Base-by-base conservation (phyloP, 768 basidiomycete genomes). In the Termitomyces sp. region DNA sequence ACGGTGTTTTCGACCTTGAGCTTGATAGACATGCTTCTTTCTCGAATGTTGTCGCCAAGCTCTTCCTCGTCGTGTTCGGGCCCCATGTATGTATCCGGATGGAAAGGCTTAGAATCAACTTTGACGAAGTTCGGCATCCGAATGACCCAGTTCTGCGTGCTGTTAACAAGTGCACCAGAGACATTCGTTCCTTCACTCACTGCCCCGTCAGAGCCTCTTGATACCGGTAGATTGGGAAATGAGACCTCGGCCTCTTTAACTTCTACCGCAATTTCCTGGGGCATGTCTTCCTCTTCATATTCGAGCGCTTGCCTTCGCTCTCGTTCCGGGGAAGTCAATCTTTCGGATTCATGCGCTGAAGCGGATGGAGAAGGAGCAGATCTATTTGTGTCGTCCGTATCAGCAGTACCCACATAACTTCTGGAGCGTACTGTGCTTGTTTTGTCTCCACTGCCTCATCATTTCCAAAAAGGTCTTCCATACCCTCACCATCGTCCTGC, bases 121-220 rank as follows among this genome's bases (percentile, higher is more conserved):
- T 89, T 87, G 56, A 99, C 86, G 67, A 92, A 97, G 67, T 91
- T 92, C n/a, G 96, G 97, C 69, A 97, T 84, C 41, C 92, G 86
- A 54, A 96, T 84, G 52, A 94, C 88, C 95, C 95, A 98, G 63
- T 87, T 85, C 92, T 93, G 58, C 40, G 23, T 17, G 17, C 56
- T 41, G 17, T 59, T 35, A n/a, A 29, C n/a, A 21, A 21, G 0
- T 12, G 25, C 40, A 34, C 5, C 2, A 32, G 4, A 42, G 17
- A 46, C 14, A 17, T 29, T 37, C n/a, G 23, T 41, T n/a, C 7
- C n/a, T 43, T 23, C 14, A 66, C 85, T 75, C 69, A 95, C 95
- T 67, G 89, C 82, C 54, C 86, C 87, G 68, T 95, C 89, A 57
- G 90, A 88, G 61, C 85, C 86, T 63, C 81, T 82, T 52, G 93